phyloP scores from a whole-genome alignment of 768 basidiomycete genomes.

The Kwoniella heveanensis region DNA sequence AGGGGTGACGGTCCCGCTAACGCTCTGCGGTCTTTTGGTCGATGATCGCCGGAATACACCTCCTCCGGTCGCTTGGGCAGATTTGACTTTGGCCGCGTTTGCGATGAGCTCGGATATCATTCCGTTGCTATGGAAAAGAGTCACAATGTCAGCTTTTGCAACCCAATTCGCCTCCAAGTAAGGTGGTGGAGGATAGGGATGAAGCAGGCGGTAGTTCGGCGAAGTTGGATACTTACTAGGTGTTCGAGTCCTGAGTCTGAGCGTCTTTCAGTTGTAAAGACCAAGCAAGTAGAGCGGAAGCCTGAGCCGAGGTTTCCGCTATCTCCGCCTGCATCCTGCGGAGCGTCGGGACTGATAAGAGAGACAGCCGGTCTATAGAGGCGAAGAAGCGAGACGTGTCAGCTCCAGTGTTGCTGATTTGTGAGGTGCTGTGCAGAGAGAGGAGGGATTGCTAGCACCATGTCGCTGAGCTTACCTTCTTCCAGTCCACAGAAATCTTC shows the following conservation, averaged over 20 bases:
- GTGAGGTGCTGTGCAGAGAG: too few species aligned
- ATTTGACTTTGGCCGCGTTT: slow-evolving; percentile 65
- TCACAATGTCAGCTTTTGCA: neutral
- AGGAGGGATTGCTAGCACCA: too few species aligned
- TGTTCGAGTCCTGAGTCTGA: slow-evolving; percentile 48
- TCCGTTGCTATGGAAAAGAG: slow-evolving; percentile 69
- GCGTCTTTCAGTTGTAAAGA: slow-evolving; percentile 67
- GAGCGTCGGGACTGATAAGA: slow-evolving; percentile 70
- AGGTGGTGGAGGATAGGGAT: neutral
- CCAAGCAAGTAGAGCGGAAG: slow-evolving; percentile 76
- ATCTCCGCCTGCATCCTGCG: slow-evolving; percentile 71
- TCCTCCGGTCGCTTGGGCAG: slow-evolving; percentile 43
- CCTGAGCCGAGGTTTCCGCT: slow-evolving; percentile 70
- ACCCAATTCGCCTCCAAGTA: neutral
- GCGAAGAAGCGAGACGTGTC: neutral
- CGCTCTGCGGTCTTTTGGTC: slow-evolving; percentile 28
- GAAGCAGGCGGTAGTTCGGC: neutral
- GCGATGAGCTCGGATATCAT: slow-evolving; percentile 89
- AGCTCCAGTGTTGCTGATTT: too few species aligned
- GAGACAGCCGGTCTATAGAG: slow-evolving; percentile 66
- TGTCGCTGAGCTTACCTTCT: slow-evolving; percentile 63
- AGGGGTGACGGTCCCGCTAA: slow-evolving; percentile 38
- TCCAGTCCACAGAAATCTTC: slow-evolving; percentile 68
- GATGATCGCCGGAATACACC: slow-evolving; percentile 49
- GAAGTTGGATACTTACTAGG: slow-evolving; percentile 45